Percentiles rank a stretch among this genome's conserved stretches.
These are phyloP conservation scores for Taphrina sp. DNA, from an alignment of 1,139 yeast genomes.

Conservation along the genomic window DNA sequence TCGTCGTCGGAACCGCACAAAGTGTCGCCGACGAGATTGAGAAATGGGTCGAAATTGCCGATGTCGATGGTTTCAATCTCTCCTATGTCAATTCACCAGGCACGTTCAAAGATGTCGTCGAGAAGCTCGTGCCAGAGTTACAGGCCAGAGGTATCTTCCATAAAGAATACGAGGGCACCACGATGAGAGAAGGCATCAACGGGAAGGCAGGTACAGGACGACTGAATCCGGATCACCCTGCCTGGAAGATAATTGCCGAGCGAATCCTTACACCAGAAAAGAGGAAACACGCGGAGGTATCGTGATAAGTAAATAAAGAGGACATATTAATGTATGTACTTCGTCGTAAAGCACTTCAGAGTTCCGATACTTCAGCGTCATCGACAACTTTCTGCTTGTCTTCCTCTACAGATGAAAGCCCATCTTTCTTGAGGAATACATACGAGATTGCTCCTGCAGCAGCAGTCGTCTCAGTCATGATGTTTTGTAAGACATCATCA, in stretches of 20 bases:
- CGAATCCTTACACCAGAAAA: background rate
- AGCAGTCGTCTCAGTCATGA: background rate
- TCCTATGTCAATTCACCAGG: constrained; percentile 45
- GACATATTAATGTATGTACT: no score
- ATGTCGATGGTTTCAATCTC: constrained; percentile 47
- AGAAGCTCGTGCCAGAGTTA: constrained; percentile 46
- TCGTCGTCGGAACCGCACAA: constrained; percentile 43
- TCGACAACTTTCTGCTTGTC: background rate
- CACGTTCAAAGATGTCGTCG: constrained; percentile 46
- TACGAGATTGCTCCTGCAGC: constrained; percentile 3
- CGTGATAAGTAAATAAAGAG: no score
- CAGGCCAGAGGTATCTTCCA: constrained; percentile 45
- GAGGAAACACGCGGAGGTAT: background rate
- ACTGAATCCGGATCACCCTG: constrained; percentile 8
- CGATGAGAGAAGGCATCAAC: constrained; percentile 15
- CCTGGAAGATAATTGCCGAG: background rate
- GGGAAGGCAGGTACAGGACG: background rate
- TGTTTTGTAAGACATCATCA: constrained; percentile 2
- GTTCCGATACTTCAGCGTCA: background rate
- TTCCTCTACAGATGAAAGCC: background rate
- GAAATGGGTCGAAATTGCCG: constrained; percentile 45
- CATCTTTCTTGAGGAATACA: constrained; percentile 15
- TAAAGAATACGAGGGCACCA: constrained; percentile 43
- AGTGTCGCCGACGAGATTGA: constrained; percentile 45
- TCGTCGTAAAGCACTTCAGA: background rate